phyloP scores from a whole-genome alignment of 2,329 filamentous ascomycete genomes.

The Parastagonospora avenae region DNA sequence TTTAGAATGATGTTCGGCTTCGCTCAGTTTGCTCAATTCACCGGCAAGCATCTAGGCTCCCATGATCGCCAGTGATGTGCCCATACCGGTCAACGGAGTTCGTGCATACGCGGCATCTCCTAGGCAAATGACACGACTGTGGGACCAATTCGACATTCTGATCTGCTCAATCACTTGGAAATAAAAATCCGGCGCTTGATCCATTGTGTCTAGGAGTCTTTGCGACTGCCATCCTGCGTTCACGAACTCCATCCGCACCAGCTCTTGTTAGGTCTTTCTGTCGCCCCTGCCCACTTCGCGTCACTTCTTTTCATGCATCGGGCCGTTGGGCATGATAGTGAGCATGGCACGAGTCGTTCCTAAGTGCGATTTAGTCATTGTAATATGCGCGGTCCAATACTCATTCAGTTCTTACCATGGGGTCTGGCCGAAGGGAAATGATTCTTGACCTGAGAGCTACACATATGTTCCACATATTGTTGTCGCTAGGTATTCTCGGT shows the following conservation, averaged over 20 bases:
- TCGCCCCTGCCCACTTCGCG: constrained; percentile 31
- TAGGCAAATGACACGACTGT: constrained; percentile 56
- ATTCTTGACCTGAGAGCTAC: constrained; percentile 43
- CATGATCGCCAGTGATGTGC: constrained; percentile 42
- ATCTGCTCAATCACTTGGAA: constrained; percentile 52
- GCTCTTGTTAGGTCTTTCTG: constrained; percentile 47
- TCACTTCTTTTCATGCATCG: constrained; percentile 20
- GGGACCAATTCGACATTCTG: constrained; percentile 51
- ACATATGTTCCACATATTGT: constrained; percentile 43
- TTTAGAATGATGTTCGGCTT: constrained; percentile 11
- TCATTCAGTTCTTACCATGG: constrained; percentile 10
- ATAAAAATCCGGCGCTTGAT: constrained; percentile 54
- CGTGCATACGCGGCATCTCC: constrained; percentile 62
- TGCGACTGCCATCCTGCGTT: constrained; percentile 54
- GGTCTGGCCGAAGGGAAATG: constrained; percentile 27
- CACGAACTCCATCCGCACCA: constrained; percentile 40
- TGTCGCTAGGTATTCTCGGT: constrained; percentile 36
- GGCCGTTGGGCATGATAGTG: constrained; percentile 35
- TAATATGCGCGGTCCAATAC: not conserved
- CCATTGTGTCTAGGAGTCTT: constrained; percentile 51
- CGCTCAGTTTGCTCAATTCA: constrained; percentile 30
- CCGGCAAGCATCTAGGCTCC: constrained; percentile 48
- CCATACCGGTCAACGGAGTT: constrained; percentile 53
- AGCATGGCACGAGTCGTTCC: constrained; percentile 41
- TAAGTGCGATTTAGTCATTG: not conserved